phyloP scores from a whole-genome alignment of 306 rosid species.

The Quercus ilex region DNA sequence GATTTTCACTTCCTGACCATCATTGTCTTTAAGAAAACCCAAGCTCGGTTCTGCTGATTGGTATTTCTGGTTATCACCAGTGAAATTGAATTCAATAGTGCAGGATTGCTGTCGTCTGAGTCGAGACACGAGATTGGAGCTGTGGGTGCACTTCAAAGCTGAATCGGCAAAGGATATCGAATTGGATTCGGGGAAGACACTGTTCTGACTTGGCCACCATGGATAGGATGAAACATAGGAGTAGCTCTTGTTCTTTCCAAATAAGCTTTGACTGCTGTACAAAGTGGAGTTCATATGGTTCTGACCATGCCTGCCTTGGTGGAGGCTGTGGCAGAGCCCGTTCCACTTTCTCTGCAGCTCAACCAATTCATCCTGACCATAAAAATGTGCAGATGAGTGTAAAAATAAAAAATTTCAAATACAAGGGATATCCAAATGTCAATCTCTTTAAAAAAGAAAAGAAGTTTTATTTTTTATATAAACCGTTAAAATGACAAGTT shows the following conservation, averaged over 20 bases:
- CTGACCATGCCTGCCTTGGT: conserved; percentile 54
- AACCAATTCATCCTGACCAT: conserved; percentile 51
- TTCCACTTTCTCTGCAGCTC: conserved; percentile 75
- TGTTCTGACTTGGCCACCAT: conserved; percentile 55
- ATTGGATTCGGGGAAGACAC: conserved; percentile 47
- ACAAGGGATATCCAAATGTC: too few species aligned
- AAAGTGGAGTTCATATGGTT: conserved; percentile 33
- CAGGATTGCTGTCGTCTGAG: conserved; percentile 74
- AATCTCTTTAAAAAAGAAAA: too few species aligned
- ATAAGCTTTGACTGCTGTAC: conserved; percentile 28
- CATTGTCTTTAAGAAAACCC: conserved; percentile 49
- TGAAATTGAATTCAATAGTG: conserved; percentile 80
- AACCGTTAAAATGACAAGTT: too few species aligned
- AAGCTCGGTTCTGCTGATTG: conserved; percentile 42
- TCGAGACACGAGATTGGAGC: conserved; percentile 47
- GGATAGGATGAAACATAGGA: conserved; percentile 54
- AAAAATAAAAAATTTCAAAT: not conserved
- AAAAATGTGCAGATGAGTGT: not conserved
- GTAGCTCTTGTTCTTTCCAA: conserved; percentile 51
- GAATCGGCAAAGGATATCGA: conserved; percentile 62
- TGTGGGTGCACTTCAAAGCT: conserved; percentile 23
- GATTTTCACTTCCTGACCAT: conserved; percentile 64
- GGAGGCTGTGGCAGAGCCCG: conserved; percentile 61
- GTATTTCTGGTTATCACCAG: conserved; percentile 35
- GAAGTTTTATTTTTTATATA: too few species aligned